These are phyloP conservation scores for Leucocoprinus sp. DNA, from an alignment of 768 basidiomycete species.

Conservation along the genomic window DNA sequence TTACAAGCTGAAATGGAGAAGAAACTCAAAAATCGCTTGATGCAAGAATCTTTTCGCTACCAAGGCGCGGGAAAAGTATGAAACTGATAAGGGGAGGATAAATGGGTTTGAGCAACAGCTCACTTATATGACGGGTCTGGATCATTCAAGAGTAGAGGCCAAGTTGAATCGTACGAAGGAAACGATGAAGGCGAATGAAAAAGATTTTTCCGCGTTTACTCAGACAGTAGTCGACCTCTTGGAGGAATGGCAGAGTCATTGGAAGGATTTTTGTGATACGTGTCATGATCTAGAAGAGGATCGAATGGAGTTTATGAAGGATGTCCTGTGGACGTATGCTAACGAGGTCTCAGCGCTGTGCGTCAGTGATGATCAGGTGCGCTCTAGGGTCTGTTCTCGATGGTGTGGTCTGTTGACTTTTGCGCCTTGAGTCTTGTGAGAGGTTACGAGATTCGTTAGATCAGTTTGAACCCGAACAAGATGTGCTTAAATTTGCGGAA, in stretches of 20 bases:
- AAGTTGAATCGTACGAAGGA: slow-evolving; percentile 81
- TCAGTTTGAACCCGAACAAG: slow-evolving; percentile 74
- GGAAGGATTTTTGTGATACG: slow-evolving; percentile 93
- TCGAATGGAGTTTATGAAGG: slow-evolving; percentile 87
- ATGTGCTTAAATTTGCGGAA: slow-evolving; percentile 79
- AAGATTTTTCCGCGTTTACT: slow-evolving; percentile 80
- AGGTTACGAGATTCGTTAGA: slow-evolving; percentile 78
- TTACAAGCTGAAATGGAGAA: slow-evolving; percentile 77
- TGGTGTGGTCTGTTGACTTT: background rate
- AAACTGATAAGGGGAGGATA: slow-evolving; percentile 79
- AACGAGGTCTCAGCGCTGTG: slow-evolving; percentile 94
- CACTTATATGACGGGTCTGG: slow-evolving; percentile 77
- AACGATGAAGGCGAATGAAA: slow-evolving; percentile 85
- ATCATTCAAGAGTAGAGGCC: slow-evolving; percentile 76
- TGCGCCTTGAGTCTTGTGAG: slow-evolving; percentile 71
- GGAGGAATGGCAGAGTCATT: slow-evolving; percentile 82
- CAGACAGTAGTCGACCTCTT: slow-evolving; percentile 65
- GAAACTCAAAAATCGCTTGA: slow-evolving; percentile 78
- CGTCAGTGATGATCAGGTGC: slow-evolving; percentile 88
- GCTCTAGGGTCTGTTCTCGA: background rate
- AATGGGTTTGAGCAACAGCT: slow-evolving; percentile 86
- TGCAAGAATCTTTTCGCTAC: slow-evolving; percentile 76
- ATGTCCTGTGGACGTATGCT: slow-evolving; percentile 90
- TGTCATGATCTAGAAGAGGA: slow-evolving; percentile 98
- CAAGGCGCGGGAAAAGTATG: slow-evolving; percentile 87